phyloP scores from a whole-genome alignment of 73 alveolate species.

The Blepharisma japonicum region DNA sequence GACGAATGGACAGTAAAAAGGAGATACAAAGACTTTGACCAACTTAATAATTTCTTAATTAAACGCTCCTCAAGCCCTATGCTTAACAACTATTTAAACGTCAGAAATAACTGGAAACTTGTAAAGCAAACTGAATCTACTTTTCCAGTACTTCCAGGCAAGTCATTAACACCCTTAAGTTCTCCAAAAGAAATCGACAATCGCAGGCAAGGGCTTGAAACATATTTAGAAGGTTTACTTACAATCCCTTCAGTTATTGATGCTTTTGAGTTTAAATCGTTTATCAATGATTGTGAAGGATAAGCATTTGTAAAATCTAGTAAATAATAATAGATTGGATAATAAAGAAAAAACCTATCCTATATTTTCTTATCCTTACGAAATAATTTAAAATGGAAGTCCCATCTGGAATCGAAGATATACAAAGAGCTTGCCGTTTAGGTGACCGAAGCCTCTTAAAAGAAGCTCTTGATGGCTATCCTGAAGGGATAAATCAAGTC shows the following conservation, averaged over 20 bases:
- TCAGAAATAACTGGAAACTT: background rate
- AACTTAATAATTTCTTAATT: background rate
- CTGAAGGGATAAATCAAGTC: background rate
- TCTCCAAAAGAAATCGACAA: slow-evolving; percentile 20
- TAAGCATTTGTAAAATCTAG: too few relatives aligned
- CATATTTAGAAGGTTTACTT: background rate
- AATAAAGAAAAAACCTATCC: too few relatives aligned
- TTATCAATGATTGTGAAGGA: slow-evolving; percentile 25
- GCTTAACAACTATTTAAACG: background rate
- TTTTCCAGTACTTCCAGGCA: slow-evolving; percentile 22
- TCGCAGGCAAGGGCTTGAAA: slow-evolving; percentile 12
- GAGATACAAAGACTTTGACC: slow-evolving; percentile 25
- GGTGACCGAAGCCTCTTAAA: background rate
- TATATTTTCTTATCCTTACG: too few relatives aligned
- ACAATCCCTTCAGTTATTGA: background rate
- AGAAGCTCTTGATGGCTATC: background rate
- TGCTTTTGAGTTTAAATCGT: background rate
- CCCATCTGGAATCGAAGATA: background rate
- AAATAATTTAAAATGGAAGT: too few relatives aligned
- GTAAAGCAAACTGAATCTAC: background rate
- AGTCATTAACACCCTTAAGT: background rate
- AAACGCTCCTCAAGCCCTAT: background rate
- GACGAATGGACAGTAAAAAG: slow-evolving; percentile 28
- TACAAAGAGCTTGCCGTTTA: slow-evolving; percentile 17
- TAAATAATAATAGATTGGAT: too few relatives aligned